phyloP scores from a whole-genome alignment of 805 yeast genomes.

The Yarrowia phangngaensis region DNA sequence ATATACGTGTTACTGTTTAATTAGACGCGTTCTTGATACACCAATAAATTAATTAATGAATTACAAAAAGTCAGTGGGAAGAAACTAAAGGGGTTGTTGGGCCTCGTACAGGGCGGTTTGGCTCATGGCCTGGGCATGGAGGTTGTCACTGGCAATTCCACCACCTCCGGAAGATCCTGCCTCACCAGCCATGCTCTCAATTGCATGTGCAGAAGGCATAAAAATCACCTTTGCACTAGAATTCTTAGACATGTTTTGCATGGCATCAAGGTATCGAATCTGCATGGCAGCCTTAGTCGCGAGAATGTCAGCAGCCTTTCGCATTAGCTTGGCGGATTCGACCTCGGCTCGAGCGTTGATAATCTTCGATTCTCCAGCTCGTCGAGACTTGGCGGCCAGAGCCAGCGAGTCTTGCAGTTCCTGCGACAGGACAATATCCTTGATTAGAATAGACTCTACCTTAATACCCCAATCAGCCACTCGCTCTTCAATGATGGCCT shows the following conservation, averaged over 20 bases:
- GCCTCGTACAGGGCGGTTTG: conserved; percentile 22
- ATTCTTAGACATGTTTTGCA: conserved; percentile 64
- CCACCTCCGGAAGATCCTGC: not conserved
- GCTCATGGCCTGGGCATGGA: not conserved
- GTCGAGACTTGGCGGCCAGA: conserved; percentile 70
- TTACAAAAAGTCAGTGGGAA: too few species aligned
- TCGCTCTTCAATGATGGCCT: conserved; percentile 55
- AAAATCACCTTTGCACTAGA: conserved; percentile 66
- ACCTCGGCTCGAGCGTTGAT: conserved; percentile 73
- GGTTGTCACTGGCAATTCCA: not conserved
- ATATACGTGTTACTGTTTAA: too few species aligned
- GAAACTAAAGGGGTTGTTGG: too few species aligned
- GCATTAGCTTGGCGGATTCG: conserved; percentile 69
- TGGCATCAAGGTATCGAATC: conserved; percentile 72
- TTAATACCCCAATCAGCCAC: conserved; percentile 69
- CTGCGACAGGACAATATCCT: conserved; percentile 56
- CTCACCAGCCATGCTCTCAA: conserved; percentile 37
- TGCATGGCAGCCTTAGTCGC: conserved; percentile 76
- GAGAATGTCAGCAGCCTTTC: conserved; percentile 72
- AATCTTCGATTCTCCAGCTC: conserved; percentile 73
- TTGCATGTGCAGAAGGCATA: conserved; percentile 55
- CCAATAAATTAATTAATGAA: too few species aligned
- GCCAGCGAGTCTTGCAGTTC: conserved; percentile 59
- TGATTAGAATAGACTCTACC: conserved; percentile 63
- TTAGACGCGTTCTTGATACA: too few species aligned